Conservation (phyloP, 2,329 filamentous ascomycete species). For the Fusarium sp. region DNA sequence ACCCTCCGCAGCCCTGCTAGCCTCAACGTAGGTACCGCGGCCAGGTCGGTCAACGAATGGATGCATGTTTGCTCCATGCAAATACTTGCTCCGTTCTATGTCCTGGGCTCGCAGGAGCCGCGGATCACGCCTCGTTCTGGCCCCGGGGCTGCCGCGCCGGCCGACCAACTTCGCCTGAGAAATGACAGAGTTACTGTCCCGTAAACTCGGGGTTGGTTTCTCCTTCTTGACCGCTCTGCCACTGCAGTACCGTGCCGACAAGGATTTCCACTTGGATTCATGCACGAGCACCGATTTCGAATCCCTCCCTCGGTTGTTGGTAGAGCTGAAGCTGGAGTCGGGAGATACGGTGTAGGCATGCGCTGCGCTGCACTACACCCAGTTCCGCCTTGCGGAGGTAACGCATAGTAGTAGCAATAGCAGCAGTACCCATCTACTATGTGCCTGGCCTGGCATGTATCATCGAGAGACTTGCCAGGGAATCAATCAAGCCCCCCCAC, state of each 20-base stretch:
- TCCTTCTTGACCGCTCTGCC: conserved; percentile 9
- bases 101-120: conserved; percentile 25
- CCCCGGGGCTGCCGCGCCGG: conserved; percentile 29
- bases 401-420: background rate
- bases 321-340: conserved; percentile 7
- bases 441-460: conserved; percentile 17
- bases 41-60: conserved; percentile 12
- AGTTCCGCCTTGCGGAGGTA: background rate
- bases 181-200: conserved; percentile 7
- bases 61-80: conserved; percentile 14
- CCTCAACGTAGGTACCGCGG: background rate
- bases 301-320: conserved; percentile 30
- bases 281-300: conserved; percentile 21
- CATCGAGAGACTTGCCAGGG: conserved; percentile 25
- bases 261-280: conserved; percentile 2
- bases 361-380: background rate
- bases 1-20: conserved; percentile 13
- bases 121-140: conserved; percentile 33
- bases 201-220: background rate
- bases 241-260: background rate
- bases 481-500: background rate
- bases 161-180: conserved; percentile 9
- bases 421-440: background rate
- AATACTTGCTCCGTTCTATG: background rate
- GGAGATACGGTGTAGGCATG: background rate